These are phyloP conservation scores for Talaromyces sp. DNA, from an alignment of 2,329 filamentous ascomycete species.

Conservation along the genomic window DNA sequence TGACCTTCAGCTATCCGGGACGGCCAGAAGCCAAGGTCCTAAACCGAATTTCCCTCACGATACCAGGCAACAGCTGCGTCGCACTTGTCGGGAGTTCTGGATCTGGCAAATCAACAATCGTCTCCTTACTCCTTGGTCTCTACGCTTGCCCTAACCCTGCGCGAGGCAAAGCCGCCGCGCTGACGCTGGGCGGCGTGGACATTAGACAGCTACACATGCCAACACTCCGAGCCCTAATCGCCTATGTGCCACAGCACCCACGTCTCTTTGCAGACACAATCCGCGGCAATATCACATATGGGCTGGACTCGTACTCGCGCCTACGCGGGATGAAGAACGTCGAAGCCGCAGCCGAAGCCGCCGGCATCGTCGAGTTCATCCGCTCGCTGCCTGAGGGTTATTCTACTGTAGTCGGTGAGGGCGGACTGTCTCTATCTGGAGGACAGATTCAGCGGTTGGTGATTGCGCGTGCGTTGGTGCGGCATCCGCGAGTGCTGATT, in stretches of 20 bases:
- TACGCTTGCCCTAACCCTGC: slow-evolving; percentile 41
- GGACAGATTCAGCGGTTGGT: slow-evolving; percentile 78
- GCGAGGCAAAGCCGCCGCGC: slow-evolving; percentile 29
- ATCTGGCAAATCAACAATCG: slow-evolving; percentile 84
- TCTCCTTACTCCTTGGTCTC: slow-evolving; percentile 66
- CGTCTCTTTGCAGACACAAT: slow-evolving; percentile 50
- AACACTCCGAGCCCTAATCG: slow-evolving; percentile 54
- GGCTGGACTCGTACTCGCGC: slow-evolving; percentile 52
- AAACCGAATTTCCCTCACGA: slow-evolving; percentile 57
- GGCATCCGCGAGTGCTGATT: slow-evolving; percentile 66
- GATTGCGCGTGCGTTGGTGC: slow-evolving; percentile 71
- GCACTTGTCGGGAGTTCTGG: slow-evolving; percentile 81
- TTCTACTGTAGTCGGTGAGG: slow-evolving; percentile 68
- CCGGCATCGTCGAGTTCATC: slow-evolving; percentile 70
- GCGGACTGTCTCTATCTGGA: slow-evolving; percentile 66
- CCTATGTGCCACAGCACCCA: slow-evolving; percentile 57
- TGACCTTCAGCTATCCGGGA: slow-evolving; percentile 68
- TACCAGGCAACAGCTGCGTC: slow-evolving; percentile 59
- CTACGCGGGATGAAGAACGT: slow-evolving; percentile 44
- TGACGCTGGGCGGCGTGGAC: slow-evolving; percentile 49
- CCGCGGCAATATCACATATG: slow-evolving; percentile 63
- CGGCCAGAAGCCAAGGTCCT: slow-evolving; percentile 52
- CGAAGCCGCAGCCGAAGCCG: slow-evolving; percentile 51
- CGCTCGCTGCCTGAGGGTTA: slow-evolving; percentile 64
- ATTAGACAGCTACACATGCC: slow-evolving; percentile 55